Percentiles rank a stretch among this genome's conserved stretches.
These are phyloP conservation scores for Colletotrichum tropicale DNA, from an alignment of 2,329 filamentous ascomycete genomes.

Conservation along the genomic window DNA sequence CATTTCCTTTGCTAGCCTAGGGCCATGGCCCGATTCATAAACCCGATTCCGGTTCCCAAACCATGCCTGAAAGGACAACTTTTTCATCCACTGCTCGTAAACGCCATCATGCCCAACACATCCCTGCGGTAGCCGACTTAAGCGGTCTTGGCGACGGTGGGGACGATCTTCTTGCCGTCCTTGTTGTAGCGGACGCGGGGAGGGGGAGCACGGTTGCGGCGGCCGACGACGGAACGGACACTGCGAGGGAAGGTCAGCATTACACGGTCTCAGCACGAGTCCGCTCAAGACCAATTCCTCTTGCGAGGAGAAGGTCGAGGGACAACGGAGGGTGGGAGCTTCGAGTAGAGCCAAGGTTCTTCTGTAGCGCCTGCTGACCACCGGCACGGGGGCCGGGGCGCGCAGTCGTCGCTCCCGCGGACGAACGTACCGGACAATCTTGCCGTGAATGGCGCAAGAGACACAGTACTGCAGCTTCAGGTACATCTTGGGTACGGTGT, in stretches of 20 bases:
- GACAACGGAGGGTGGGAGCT: neutral
- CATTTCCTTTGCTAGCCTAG: slow-evolving; percentile 22
- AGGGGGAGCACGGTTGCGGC: slow-evolving; percentile 98
- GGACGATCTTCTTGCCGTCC: slow-evolving; percentile 98
- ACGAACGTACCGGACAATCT: slow-evolving; percentile 98
- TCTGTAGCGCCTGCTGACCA: slow-evolving; percentile 56
- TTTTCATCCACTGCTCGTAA: slow-evolving; percentile 19
- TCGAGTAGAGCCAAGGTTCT: slow-evolving; percentile 63
- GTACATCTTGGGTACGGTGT: slow-evolving; percentile 99
- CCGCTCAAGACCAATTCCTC: neutral
- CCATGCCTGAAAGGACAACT: slow-evolving; percentile 22
- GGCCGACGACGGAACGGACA: slow-evolving; percentile 95
- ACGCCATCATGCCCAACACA: neutral
- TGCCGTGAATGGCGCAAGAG: slow-evolving; percentile 99
- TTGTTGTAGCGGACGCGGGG: slow-evolving; percentile 99
- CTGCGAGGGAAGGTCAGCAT: slow-evolving; percentile 59
- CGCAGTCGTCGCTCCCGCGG: slow-evolving; percentile 64
- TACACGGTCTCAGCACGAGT: neutral
- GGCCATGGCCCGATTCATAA: slow-evolving; percentile 21
- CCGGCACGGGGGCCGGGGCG: slow-evolving; percentile 24
- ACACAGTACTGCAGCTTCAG: slow-evolving; percentile 99
- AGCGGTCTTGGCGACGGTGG: slow-evolving; percentile 72
- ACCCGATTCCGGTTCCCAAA: slow-evolving; percentile 19
- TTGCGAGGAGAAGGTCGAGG: neutral
- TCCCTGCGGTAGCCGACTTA: neutral